Evolutionary conservation across 306 rosid genomes (phyloP).

Genomic region (Myrica gale): DNA sequence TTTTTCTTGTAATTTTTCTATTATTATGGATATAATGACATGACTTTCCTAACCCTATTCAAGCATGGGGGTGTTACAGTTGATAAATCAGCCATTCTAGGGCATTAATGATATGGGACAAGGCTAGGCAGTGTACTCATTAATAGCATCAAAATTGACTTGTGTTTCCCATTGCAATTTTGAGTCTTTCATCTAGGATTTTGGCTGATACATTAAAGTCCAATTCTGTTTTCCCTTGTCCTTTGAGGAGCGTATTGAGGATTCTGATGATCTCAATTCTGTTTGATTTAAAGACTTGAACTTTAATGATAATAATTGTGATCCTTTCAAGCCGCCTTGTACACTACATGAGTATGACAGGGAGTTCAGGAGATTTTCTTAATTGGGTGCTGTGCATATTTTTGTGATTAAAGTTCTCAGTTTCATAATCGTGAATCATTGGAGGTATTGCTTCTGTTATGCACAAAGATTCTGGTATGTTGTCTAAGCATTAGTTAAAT

Average conservation of each 20-base stretch:
- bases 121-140: not conserved
- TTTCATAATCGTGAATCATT: not conserved
- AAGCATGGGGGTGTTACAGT: too few relatives aligned
- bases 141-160: not conserved
- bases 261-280: not conserved
- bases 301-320: not conserved
- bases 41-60: too few relatives aligned
- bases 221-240: not conserved
- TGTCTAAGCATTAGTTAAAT: not conserved
- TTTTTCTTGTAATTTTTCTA: too few relatives aligned
- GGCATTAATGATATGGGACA: too few relatives aligned
- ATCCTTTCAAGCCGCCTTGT: not conserved
- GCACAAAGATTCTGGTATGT: not conserved
- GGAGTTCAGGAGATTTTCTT: not conserved
- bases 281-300: not conserved
- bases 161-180: not conserved
- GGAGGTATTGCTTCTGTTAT: constrained; percentile 7
- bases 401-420: not conserved
- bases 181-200: not conserved
- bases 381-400: not conserved
- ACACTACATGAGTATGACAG: not conserved
- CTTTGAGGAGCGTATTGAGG: not conserved
- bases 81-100: too few relatives aligned
- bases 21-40: too few relatives aligned
- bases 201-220: not conserved